These are phyloP conservation scores for Auricularia heimuer DNA, from an alignment of 768 basidiomycete genomes.

Conservation along the genomic window DNA sequence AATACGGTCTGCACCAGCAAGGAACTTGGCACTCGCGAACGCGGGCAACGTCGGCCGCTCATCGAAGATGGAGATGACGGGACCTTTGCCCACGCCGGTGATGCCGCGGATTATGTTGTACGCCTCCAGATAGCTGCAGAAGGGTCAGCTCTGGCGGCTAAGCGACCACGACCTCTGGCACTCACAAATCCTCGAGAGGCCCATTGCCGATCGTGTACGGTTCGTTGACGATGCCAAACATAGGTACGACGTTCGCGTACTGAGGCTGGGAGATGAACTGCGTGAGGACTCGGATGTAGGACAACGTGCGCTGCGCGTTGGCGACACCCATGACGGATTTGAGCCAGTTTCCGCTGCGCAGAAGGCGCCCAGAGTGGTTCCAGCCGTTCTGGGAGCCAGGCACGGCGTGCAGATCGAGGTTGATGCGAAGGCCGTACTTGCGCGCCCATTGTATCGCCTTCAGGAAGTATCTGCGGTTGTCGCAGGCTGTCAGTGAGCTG, in stretches of 20 bases:
- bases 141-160: neutral
- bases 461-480: slow-evolving; percentile 52
- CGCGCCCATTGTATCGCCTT: slow-evolving; percentile 92
- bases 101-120: slow-evolving; percentile 74
- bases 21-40: slow-evolving; percentile 55
- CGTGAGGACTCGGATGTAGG: slow-evolving; percentile 79
- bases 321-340: slow-evolving; percentile 90
- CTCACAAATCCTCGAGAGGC: neutral
- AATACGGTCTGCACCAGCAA: slow-evolving; percentile 73
- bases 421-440: slow-evolving; percentile 93
- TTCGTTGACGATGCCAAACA: slow-evolving; percentile 90
- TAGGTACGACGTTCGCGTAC: slow-evolving; percentile 70
- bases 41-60: slow-evolving; percentile 24
- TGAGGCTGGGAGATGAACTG: slow-evolving; percentile 90
- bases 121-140: slow-evolving; percentile 64
- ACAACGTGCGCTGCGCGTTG: slow-evolving; percentile 84
- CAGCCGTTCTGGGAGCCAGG: slow-evolving; percentile 1
- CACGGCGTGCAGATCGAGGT: slow-evolving; percentile 54
- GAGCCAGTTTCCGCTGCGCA: slow-evolving; percentile 19
- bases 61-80: slow-evolving; percentile 78
- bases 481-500: neutral
- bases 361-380: slow-evolving; percentile 2
- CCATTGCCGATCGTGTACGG: slow-evolving; percentile 29
- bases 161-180: neutral
- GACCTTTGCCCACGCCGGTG: slow-evolving; percentile 72